Evolutionary conservation across 495 filamentous ascomycete genomes (phyloP), one percentile per base, ranked within the genome.

Genomic region (Aspergillus biplanus): DNA sequence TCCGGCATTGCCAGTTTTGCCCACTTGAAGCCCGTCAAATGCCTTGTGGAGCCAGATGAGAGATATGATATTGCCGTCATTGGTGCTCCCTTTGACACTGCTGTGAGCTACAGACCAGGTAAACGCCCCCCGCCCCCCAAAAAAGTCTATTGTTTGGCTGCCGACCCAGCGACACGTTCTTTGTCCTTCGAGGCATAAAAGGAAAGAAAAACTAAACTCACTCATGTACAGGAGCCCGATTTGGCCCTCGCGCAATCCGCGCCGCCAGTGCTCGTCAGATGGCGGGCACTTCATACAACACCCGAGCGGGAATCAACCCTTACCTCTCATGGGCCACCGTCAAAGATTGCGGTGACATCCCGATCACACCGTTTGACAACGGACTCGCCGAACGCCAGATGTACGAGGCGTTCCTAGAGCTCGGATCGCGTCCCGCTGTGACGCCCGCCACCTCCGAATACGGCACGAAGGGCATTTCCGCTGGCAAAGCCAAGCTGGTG

Each of bases 71-170:
- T 96, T 64, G 92, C 82, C 35, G 85, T 96, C 53, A 85, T 96
- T 54, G 92, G 92, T 2, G 91, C 86, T 1, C 92, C 92, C 0
- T 96, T 96, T 69, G 92, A 96, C 72, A 94, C 91, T 1, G 90
- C 91, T 16, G 88, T 91, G 16, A 87, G 79, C 65, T 94, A 94
- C 76, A 79, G 92, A 65, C 92, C 92, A 55, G 89, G 89, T 87
- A 72, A 63, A 37, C 34, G 53, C 16, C 33, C 57, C 42, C 64
- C 44, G 52, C 49, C 33, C 9, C 73, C 50, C 77, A 62, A 71
- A 47, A 27, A 27, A 27, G 21, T 2, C 21, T 27, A 27, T 2
- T 27, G 21, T 27, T 27, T 27, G 21, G 21, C 21, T 27, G 21
- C 21, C 21, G 21, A 27, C 21, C 1, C 21, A 27, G 21, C 21